These are phyloP conservation scores for Rhexocercosporidium sp. DNA, from an alignment of 2,329 filamentous ascomycete species.

Conservation along the genomic window DNA sequence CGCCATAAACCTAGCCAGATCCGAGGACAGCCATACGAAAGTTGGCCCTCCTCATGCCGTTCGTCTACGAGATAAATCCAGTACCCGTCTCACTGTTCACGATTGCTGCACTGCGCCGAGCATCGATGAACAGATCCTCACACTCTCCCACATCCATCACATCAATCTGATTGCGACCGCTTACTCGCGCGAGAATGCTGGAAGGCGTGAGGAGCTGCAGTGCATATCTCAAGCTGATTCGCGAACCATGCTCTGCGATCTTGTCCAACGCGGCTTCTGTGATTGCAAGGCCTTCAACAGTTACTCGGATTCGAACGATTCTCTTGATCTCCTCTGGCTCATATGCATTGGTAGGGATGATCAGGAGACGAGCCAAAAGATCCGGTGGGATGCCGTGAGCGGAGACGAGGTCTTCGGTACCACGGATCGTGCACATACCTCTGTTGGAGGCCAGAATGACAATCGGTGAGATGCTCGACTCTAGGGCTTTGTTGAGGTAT, in stretches of 20 bases:
- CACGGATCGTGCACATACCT: constrained; percentile 90
- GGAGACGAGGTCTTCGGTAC: constrained; percentile 79
- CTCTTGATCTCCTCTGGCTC: constrained; percentile 86
- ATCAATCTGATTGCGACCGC: constrained; percentile 77
- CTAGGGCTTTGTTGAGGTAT: constrained; percentile 96
- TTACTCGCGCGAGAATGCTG: constrained; percentile 86
- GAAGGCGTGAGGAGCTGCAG: constrained; percentile 74
- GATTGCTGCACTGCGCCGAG: constrained; percentile 75
- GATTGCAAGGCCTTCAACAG: constrained; percentile 80
- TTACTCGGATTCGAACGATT: constrained; percentile 84
- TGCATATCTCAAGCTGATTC: constrained; percentile 90
- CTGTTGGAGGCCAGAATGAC: constrained; percentile 98
- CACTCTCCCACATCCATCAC: constrained; percentile 79
- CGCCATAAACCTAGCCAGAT: constrained; percentile 28
- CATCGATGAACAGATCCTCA: constrained; percentile 84
- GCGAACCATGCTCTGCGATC: constrained; percentile 84
- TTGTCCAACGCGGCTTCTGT: constrained; percentile 85
- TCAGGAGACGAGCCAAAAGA: constrained; percentile 90
- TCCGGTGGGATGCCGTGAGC: constrained; percentile 95
- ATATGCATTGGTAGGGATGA: constrained; percentile 94
- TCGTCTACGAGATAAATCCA: constrained; percentile 54
- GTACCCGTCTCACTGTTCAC: constrained; percentile 66
- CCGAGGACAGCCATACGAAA: constrained; percentile 23
- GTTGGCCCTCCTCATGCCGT: constrained; percentile 23
- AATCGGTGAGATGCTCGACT: constrained; percentile 92